phyloP scores from a whole-genome alignment of 2,329 filamentous ascomycete genomes.

The Pseudocercospora pini-densiflorae region DNA sequence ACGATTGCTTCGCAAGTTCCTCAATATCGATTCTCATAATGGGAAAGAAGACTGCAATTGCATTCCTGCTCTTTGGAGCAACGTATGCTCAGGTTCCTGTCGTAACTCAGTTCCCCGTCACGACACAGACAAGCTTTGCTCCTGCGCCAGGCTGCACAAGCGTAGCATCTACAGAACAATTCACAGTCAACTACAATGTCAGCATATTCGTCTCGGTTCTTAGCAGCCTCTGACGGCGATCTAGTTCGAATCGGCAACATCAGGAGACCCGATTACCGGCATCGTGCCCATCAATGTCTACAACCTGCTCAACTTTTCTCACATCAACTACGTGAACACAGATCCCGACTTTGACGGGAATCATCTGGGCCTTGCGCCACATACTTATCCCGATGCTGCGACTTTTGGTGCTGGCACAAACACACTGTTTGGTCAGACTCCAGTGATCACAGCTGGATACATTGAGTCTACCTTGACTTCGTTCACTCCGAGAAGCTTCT shows the following conservation, averaged over 20 bases:
- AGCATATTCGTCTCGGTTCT: neutral
- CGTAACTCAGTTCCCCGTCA: slow-evolving; percentile 19
- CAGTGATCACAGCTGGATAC: slow-evolving; percentile 24
- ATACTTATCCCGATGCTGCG: slow-evolving; percentile 24
- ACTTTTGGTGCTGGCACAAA: slow-evolving; percentile 23
- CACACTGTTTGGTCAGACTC: slow-evolving; percentile 10
- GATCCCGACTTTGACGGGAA: slow-evolving; percentile 28
- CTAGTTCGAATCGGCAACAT: slow-evolving; percentile 24
- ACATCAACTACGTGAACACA: slow-evolving; percentile 26
- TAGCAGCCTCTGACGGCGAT: neutral
- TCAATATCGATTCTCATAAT: neutral
- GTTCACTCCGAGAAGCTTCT: slow-evolving; percentile 21
- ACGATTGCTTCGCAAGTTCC: no score
- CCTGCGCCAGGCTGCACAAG: slow-evolving; percentile 18
- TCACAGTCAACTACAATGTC: slow-evolving; percentile 25
- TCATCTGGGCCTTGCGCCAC: slow-evolving; percentile 26
- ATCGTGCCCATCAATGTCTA: slow-evolving; percentile 23
- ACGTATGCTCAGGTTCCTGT: slow-evolving; percentile 13
- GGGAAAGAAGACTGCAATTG: neutral
- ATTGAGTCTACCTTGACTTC: slow-evolving; percentile 21
- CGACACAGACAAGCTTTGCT: slow-evolving; percentile 21
- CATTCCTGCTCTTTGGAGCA: slow-evolving; percentile 4
- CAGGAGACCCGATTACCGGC: slow-evolving; percentile 19
- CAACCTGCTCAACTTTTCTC: slow-evolving; percentile 25
- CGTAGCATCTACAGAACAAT: slow-evolving; percentile 12